A percentile compares a stretch with the other conserved stretches of the same genome.
phyloP scores from a whole-genome alignment of 2,329 filamentous ascomycete species.

The Knoxdaviesia capensis region DNA sequence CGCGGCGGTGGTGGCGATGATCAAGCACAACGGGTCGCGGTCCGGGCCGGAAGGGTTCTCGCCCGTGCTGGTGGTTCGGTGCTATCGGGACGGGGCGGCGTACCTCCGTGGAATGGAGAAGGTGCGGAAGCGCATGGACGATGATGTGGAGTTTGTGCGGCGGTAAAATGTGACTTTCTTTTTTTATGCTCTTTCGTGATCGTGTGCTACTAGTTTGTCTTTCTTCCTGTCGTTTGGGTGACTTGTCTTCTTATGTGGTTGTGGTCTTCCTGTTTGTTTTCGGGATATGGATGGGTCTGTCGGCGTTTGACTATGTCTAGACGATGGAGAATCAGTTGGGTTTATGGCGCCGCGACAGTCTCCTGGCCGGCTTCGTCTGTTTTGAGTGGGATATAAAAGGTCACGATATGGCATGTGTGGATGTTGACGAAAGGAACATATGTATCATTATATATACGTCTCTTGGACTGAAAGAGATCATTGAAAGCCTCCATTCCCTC shows the following conservation, averaged over 20 bases:
- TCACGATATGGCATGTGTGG: too few relatives aligned
- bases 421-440: too few relatives aligned
- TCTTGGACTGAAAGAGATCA: too few relatives aligned
- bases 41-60: neutral
- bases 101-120: neutral
- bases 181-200: neutral
- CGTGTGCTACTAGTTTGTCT: neutral
- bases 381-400: too few relatives aligned
- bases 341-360: too few relatives aligned
- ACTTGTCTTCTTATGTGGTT: conserved; percentile 1
- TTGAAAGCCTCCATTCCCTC: too few relatives aligned
- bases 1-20: conserved; percentile 4
- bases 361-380: too few relatives aligned
- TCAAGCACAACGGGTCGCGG: conserved; percentile 1
- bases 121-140: neutral
- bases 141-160: neutral
- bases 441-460: too few relatives aligned
- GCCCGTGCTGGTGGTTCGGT: conserved; percentile 3
- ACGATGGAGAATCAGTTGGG: too few relatives aligned
- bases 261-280: neutral
- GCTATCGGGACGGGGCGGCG: conserved; percentile 4
- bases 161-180: neutral
- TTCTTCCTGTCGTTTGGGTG: neutral
- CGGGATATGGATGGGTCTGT: too few relatives aligned
- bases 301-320: too few relatives aligned